phyloP scores from a whole-genome alignment of 1,284 basidiomycete species.

The Microbotryum intermedium region DNA sequence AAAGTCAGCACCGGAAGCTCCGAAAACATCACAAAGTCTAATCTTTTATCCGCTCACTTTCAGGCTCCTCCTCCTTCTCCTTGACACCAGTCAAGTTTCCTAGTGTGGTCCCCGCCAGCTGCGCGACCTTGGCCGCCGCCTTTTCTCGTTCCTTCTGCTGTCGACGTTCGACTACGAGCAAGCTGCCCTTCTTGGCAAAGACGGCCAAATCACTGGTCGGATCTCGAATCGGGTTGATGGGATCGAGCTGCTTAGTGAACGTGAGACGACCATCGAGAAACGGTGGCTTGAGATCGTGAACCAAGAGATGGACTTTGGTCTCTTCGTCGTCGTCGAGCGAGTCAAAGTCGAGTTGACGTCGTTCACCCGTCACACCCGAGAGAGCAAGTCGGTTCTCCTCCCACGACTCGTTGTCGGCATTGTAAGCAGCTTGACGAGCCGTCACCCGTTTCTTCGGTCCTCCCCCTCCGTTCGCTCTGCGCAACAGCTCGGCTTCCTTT shows the following conservation, averaged over 20 bases:
- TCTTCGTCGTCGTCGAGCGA: slow-evolving; percentile 80
- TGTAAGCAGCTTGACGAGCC: slow-evolving; percentile 88
- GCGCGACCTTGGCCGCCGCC: slow-evolving; percentile 88
- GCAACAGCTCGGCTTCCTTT: slow-evolving; percentile 69
- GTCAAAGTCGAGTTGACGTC: slow-evolving; percentile 71
- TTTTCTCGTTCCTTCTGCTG: slow-evolving; percentile 93
- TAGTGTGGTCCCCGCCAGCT: slow-evolving; percentile 80
- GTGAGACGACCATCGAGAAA: slow-evolving; percentile 95
- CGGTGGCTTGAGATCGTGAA: slow-evolving; percentile 93
- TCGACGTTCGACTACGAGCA: slow-evolving; percentile 85
- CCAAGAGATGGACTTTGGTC: slow-evolving; percentile 90
- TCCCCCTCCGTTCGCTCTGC: slow-evolving; percentile 58
- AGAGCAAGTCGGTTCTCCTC: slow-evolving; percentile 95
- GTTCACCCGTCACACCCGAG: slow-evolving; percentile 76
- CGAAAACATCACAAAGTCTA: background rate
- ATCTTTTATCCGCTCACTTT: slow-evolving; percentile 4
- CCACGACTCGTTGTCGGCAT: slow-evolving; percentile 96
- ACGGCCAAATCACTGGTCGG: slow-evolving; percentile 87
- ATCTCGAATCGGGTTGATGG: slow-evolving; percentile 93
- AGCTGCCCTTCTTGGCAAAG: slow-evolving; percentile 90
- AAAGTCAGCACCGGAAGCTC: background rate
- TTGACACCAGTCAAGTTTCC: slow-evolving; percentile 97
- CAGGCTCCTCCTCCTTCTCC: slow-evolving; percentile 64
- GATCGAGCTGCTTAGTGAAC: slow-evolving; percentile 93
- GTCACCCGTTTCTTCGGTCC: slow-evolving; percentile 64